Conservation (phyloP, 257 asterid genomes). For the Penstemon eatonii region DNA sequence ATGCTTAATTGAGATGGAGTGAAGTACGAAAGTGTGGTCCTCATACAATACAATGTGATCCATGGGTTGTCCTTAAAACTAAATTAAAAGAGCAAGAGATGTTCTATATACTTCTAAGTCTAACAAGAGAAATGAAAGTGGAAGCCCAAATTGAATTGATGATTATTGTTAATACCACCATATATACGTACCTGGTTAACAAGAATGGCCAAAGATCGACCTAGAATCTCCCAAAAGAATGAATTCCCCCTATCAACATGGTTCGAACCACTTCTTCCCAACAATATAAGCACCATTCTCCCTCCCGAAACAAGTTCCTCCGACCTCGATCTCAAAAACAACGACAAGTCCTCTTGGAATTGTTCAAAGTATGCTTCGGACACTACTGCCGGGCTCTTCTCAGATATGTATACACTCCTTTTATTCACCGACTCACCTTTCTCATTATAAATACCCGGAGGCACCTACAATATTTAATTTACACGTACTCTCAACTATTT, state of each 20-base stretch:
- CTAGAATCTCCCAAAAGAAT: constrained; percentile 69
- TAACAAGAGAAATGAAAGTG: too few relatives aligned
- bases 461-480: constrained; percentile 51
- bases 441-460: constrained; percentile 57
- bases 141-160: too few relatives aligned
- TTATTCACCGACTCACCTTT: constrained; percentile 53
- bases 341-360: constrained; percentile 61
- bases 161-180: too few relatives aligned
- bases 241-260: constrained; percentile 69
- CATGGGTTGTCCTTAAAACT: too few relatives aligned
- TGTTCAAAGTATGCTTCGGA: constrained; percentile 53
- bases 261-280: constrained; percentile 55
- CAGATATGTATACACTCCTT: constrained; percentile 68
- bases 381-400: constrained; percentile 58
- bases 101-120: too few relatives aligned
- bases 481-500: neutral
- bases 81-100: too few relatives aligned
- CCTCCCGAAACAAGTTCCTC: constrained; percentile 68
- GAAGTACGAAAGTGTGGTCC: too few relatives aligned
- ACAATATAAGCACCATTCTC: constrained; percentile 66
- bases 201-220: constrained; percentile 55
- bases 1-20: too few relatives aligned
- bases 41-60: too few relatives aligned
- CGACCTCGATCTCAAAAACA: constrained; percentile 65
- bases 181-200: constrained; percentile 44